These are phyloP conservation scores for Lecanicillium sp. DNA, from an alignment of 2,329 filamentous ascomycete species.

Conservation along the genomic window DNA sequence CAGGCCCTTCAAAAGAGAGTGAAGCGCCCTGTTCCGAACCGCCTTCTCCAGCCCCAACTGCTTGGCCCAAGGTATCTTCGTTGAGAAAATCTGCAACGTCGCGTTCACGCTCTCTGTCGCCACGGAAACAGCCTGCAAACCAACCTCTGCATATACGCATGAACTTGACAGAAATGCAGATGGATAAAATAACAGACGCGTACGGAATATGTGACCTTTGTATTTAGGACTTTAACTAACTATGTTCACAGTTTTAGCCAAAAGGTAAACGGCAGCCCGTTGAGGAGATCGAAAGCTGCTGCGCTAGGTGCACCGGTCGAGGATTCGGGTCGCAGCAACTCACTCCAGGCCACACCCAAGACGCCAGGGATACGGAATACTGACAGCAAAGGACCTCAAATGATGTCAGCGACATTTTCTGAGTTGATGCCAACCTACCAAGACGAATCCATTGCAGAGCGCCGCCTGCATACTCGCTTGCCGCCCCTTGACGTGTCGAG, in stretches of 20 bases:
- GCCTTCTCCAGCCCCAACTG: not conserved
- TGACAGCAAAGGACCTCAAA: constrained; percentile 5
- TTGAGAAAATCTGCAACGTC: constrained; percentile 3
- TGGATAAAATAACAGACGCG: constrained; percentile 39
- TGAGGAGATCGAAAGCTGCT: constrained; percentile 1
- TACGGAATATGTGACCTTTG: constrained; percentile 22
- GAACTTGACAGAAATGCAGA: constrained; percentile 39
- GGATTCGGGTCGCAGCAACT: too few species aligned
- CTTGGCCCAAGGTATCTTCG: not conserved
- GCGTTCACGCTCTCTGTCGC: constrained; percentile 27
- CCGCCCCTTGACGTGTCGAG: constrained; percentile 4
- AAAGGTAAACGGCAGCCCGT: constrained; percentile 20
- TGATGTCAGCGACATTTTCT: constrained; percentile 20
- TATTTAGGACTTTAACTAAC: too few species aligned
- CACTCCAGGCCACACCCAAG: too few species aligned
- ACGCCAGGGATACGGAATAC: not conserved
- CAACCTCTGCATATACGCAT: constrained; percentile 37
- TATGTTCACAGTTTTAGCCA: constrained; percentile 2
- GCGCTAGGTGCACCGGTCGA: too few species aligned
- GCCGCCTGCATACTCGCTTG: constrained; percentile 15
- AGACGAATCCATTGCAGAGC: constrained; percentile 18
- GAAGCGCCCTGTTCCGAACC: constrained; percentile 1
- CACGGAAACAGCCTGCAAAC: constrained; percentile 22
- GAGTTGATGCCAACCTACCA: constrained; percentile 21
- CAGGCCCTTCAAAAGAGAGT: not conserved